Evolutionary conservation across 352 stramenopile species (phyloP), one percentile per base, ranked within the genome.

Genomic region (Pythium utonaiense): DNA sequence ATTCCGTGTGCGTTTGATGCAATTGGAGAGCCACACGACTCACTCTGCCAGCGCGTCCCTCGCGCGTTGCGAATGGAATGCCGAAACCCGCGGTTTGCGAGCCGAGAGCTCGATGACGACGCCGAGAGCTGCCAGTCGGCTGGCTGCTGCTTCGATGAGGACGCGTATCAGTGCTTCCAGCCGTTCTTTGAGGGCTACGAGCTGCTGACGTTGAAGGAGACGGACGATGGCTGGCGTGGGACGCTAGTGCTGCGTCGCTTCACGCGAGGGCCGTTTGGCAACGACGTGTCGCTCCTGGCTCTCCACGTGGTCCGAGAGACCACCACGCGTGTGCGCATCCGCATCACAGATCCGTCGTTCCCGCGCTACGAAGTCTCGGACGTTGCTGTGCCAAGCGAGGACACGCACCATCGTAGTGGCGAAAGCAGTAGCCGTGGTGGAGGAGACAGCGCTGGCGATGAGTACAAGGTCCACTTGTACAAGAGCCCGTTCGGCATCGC

Each of bases 341-440:
- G 85, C 40, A 90, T 96, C 60, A 92, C 80, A 6, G 86, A 96
- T 42, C 77, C 83, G 0, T 73, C 77, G 3, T 91, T 91, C 51
- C 58, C 67, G 10, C 73, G 86, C 6, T 94, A 78, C 24, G 85
- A 96, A 77, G 80, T 93, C 0, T 73, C 77, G 0, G 67, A 70
- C n/a, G 45, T 34, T 16, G 30, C 28, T n/a, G 27, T 27, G 8
- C 40, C 7, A 19, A 28, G 40, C 24, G n/a, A n/a, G n/a, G n/a
- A n/a, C n/a, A n/a, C n/a, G n/a, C n/a, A n/a, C n/a, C n/a, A n/a
- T n/a, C n/a, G 17, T 21, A 16, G 38, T 13, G 9, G 42, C 28
- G 28, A 33, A 10, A 9, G 28, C 28, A 33, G 28, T 33, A 9
- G 28, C 28, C 5, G 9, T 9, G 28, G 9, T 9, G 28, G 5